Conservation (phyloP, 148 eudicot genomes). For the Nepenthes gracilis region DNA sequence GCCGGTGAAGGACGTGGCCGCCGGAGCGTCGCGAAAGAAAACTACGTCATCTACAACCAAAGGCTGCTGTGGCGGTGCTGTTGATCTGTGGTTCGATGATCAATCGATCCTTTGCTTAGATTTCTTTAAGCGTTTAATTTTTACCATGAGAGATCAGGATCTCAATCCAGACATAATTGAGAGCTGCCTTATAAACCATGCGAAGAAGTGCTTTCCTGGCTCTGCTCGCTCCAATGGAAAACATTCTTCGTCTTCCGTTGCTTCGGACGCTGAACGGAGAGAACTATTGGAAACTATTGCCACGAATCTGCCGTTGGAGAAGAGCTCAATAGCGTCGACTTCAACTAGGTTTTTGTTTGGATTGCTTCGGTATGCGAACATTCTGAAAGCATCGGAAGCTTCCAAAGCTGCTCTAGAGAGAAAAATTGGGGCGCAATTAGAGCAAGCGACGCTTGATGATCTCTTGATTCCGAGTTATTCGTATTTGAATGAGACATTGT, state of each 20-base stretch:
- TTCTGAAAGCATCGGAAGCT: slow-evolving; percentile 38
- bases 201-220: slow-evolving; percentile 61
- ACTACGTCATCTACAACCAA: not conserved
- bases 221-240: slow-evolving; percentile 49
- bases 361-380: slow-evolving; percentile 61
- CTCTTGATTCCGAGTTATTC: slow-evolving; percentile 90
- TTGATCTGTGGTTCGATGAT: slow-evolving; percentile 69
- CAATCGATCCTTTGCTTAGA: slow-evolving; percentile 29
- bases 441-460: slow-evolving; percentile 76
- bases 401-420: slow-evolving; percentile 46
- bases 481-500: slow-evolving; percentile 76
- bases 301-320: slow-evolving; percentile 36
- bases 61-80: not conserved
- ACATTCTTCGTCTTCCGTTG: slow-evolving; percentile 25
- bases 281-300: slow-evolving; percentile 55
- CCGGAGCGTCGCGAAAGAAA: slow-evolving; percentile 6
- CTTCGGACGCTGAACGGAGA: slow-evolving; percentile 65
- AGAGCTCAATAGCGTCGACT: slow-evolving; percentile 25
- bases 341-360: slow-evolving; percentile 51
- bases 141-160: slow-evolving; percentile 41
- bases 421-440: slow-evolving; percentile 71
- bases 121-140: slow-evolving; percentile 49
- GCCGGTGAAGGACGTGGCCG: slow-evolving; percentile 41
- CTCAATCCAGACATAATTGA: slow-evolving; percentile 56
- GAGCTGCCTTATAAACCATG: slow-evolving; percentile 56